Base-by-base conservation (phyloP, 257 asterid species). In the Ocimum tenuiflorum region DNA sequence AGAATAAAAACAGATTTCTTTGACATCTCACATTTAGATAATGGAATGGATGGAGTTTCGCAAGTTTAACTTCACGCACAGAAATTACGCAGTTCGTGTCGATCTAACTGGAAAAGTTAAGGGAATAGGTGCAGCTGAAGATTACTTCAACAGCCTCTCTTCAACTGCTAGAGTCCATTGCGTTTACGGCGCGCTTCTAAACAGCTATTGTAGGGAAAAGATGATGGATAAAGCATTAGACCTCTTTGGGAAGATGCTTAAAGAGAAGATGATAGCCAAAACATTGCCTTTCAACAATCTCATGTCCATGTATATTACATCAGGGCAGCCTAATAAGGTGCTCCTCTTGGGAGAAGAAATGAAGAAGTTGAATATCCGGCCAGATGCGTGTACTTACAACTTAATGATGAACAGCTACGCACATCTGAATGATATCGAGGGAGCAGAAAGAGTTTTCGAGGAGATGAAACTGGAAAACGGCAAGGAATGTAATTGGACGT, bases 11-110 rank as follows among this genome's bases (percentile, higher is more conserved):
- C 39, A 68, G 71, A 60, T 72, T 6, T 47, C 13, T 50, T 24
- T 33, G 43, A 38, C 60, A 20, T 73, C 68, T 62, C n/a, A 39
- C 54, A 22, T 73, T 73, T 75, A 89, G 97, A 83, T 88, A 70
- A 80, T 85, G 80, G 91, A 86, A 53, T 91, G 97, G 96, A 91
- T 86, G 95, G 84, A 75, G 69, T 60, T 35, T 53, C 83, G 88
- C 75, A 78, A 78, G 66, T 63, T 78, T 39, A 75, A 82, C 79
- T 73, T 83, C 19, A 68, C 69, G 15, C 52, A 23, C 50, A 56
- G 18, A 10, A 91, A 88, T 67, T 63, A 75, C 51, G 83, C 94
- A 9, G 41, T 76, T 27, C 85, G 77, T 27, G 67, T 91, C 82
- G 89, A 88, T 73, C 85, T 91, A 52, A 75, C 75, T 23, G 82